Percentiles rank a stretch among this genome's conserved stretches.
These are phyloP conservation scores for Aspergillus leporis DNA, from an alignment of 495 filamentous ascomycete species.

Conservation along the genomic window DNA sequence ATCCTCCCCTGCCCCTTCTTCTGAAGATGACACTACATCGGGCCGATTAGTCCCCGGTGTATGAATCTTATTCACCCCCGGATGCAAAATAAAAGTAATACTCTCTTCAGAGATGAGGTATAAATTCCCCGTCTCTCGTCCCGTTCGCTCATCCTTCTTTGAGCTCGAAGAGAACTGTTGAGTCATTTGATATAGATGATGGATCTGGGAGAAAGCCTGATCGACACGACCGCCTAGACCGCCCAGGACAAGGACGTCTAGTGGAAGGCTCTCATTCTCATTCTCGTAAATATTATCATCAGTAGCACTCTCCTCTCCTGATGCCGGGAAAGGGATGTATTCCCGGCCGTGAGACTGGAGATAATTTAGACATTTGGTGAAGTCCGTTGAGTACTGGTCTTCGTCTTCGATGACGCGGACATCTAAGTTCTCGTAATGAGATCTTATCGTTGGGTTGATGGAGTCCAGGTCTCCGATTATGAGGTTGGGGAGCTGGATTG, in stretches of 20 bases:
- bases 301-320: background rate
- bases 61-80: conserved; percentile 67
- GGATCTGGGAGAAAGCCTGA: conserved; percentile 84
- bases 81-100: conserved; percentile 73
- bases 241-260: conserved; percentile 71
- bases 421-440: conserved; percentile 58
- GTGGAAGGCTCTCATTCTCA: conserved; percentile 10
- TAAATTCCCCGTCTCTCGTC: conserved; percentile 37
- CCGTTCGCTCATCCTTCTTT: background rate
- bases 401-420: conserved; percentile 61
- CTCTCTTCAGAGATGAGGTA: conserved; percentile 77
- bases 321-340: conserved; percentile 26
- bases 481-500: conserved; percentile 53
- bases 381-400: conserved; percentile 86
- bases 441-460: conserved; percentile 53
- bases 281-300: too few relatives aligned
- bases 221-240: conserved; percentile 88
- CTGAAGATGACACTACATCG: background rate
- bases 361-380: conserved; percentile 71
- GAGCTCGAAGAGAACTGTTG: conserved; percentile 18
- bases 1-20: conserved; percentile 12
- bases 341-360: conserved; percentile 43
- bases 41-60: conserved; percentile 49
- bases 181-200: conserved; percentile 63
- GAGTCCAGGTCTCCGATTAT: conserved; percentile 94